Base-by-base conservation (phyloP, 129 eudicot species). In the Sambucus nigra region DNA sequence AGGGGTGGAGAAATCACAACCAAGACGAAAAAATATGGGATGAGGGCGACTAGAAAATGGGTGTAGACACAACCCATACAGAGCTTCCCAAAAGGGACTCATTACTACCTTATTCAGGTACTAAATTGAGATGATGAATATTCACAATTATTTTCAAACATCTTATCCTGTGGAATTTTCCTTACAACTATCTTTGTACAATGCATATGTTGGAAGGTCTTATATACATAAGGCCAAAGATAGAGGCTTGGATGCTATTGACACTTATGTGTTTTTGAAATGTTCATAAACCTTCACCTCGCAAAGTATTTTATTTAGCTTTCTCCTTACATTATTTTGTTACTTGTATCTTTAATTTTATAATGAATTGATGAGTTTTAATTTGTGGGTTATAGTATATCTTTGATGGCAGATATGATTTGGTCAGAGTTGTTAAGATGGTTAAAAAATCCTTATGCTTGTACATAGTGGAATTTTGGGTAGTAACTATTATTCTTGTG, bases 381-480 rank as follows among this genome's bases (percentile, higher is more conserved):
- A n/a, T 55, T 69, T 69, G 44, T 57, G 55, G 53, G 18, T 44
- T 73, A 33, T 69, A 91, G 98, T 91, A 79, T 61, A 71, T 85
- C 38, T 91, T 91, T 65, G 94, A 85, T 64, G 98, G 89, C 64
- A 79, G 94, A 58, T 68, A 74, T 67, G 94, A 91, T 72, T 57
- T 91, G 46, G 94, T 91, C 45, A 20, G 76, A 63, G 85, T 91
- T 63, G 66, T 91, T n/a, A 91, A 79, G 83, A 20, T 73, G 57
- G 81, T 85, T 47, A 94, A 91, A 57, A 71, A 64, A 59, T 86
- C 97, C 97, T 68, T 89, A 78, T 65, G 79, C 81, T 60, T 91
- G 98, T 71, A 95, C 88, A 60, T 95, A 91, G 70, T 91, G 98
- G 98, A 91, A 91, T 46, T 91, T 85, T 65, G 98, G 98, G 98